Conservation (phyloP, 306 rosid species). For the Vigna radiata region DNA sequence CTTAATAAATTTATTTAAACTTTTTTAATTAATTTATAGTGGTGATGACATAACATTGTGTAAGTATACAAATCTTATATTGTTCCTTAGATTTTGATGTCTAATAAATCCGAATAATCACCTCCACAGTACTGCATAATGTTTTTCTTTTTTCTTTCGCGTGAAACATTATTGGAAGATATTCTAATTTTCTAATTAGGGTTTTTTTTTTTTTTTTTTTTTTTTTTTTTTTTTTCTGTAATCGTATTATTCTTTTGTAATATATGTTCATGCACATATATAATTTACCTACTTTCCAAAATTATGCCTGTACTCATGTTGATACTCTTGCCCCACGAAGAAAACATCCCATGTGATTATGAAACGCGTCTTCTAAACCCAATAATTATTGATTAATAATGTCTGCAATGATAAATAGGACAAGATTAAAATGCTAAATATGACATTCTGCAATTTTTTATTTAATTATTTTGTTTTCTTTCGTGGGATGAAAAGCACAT, state of each 20-base stretch:
- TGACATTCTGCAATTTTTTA: constrained; percentile 21
- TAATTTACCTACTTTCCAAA: constrained; percentile 35
- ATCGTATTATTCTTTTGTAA: background rate
- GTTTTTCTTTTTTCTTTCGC: background rate
- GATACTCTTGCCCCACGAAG: constrained; percentile 40
- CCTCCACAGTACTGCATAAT: no score
- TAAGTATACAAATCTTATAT: no score
- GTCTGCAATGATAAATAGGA: constrained; percentile 44
- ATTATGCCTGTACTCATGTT: constrained; percentile 25
- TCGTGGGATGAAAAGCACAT: constrained; percentile 42
- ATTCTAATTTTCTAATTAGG: background rate
- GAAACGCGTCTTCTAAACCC: constrained; percentile 36
- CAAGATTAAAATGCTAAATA: constrained; percentile 43
- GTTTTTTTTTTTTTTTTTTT: no score
- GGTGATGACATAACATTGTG: no score
- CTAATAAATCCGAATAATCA: no score
- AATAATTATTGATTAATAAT: constrained; percentile 56
- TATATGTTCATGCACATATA: background rate
- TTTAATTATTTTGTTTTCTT: constrained; percentile 17
- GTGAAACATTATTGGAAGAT: background rate
- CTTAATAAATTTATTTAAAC: no score
- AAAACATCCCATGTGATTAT: constrained; percentile 79
- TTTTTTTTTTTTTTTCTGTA: background rate
- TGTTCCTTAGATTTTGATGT: no score
- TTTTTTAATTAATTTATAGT: no score